Conservation (phyloP, 208 protist genomes). For the Leishmania aethiopica region DNA sequence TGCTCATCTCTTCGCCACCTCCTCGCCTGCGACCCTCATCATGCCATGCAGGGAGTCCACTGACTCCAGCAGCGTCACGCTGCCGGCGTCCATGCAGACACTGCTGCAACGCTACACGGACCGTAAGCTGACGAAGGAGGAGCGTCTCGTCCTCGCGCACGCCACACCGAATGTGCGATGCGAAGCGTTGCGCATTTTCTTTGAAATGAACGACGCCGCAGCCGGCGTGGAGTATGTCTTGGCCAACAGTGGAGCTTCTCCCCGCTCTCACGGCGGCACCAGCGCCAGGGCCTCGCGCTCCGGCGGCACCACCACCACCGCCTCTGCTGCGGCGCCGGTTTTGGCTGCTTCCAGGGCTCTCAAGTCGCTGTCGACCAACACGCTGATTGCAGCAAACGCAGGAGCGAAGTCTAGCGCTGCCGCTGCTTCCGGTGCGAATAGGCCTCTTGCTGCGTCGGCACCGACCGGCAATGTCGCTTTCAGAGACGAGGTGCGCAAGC, state of each 20-base stretch:
- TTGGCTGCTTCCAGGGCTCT: neutral
- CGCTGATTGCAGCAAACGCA: neutral
- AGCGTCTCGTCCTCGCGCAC: slow-evolving; percentile 34
- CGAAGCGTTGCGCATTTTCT: slow-evolving; percentile 62
- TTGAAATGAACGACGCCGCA: slow-evolving; percentile 46
- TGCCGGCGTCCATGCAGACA: slow-evolving; percentile 68
- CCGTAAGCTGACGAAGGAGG: slow-evolving; percentile 30
- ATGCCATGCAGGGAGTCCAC: neutral
- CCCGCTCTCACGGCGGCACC: slow-evolving; percentile 6
- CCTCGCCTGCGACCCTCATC: neutral
- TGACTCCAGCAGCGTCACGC: slow-evolving; percentile 6
- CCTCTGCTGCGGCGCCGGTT: neutral
- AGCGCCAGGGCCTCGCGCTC: slow-evolving; percentile 10
- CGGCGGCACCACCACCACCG: neutral
- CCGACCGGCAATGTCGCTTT: neutral
- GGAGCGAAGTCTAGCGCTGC: neutral
- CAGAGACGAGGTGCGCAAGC: neutral
- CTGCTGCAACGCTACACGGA: slow-evolving; percentile 48
- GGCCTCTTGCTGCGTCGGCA: neutral
- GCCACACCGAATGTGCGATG: slow-evolving; percentile 52
- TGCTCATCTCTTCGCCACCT: neutral
- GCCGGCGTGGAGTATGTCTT: slow-evolving; percentile 56
- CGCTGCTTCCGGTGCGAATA: neutral
- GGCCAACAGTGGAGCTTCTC: slow-evolving; percentile 1
- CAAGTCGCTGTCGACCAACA: slow-evolving; percentile 11